A percentile compares a stretch with the other conserved stretches of the same genome.
phyloP scores from a whole-genome alignment of 2,329 filamentous ascomycete genomes.

The Apiospora hydei region DNA sequence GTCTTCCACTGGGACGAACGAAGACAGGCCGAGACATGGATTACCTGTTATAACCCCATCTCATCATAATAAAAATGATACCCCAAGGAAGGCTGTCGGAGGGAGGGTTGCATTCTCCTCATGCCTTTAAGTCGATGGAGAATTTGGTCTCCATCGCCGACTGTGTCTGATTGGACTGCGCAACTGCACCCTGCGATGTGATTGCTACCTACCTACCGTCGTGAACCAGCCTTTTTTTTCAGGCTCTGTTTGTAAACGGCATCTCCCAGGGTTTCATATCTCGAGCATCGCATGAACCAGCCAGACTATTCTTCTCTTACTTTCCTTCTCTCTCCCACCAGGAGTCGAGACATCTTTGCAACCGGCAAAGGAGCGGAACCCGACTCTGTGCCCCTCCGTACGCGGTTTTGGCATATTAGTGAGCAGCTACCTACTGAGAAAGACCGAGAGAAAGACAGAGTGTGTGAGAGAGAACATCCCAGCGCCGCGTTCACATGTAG shows the following conservation, averaged over 20 bases:
- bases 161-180: background rate
- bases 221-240: background rate
- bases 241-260: no score
- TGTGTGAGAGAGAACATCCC: background rate
- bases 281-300: background rate
- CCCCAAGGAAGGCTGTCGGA: slow-evolving; percentile 6
- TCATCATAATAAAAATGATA: background rate
- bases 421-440: background rate
- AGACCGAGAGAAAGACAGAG: background rate
- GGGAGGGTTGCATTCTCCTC: slow-evolving; percentile 1
- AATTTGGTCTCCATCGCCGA: background rate
- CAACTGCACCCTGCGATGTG: slow-evolving; percentile 5
- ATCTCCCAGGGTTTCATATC: slow-evolving; percentile 2
- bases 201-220: slow-evolving; percentile 8
- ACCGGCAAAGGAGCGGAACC: background rate
- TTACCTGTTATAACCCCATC: background rate
- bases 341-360: slow-evolving; percentile 2
- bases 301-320: background rate
- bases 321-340: background rate
- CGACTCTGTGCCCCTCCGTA: background rate
- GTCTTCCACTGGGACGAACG: background rate
- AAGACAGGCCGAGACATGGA: background rate
- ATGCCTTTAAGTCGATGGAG: slow-evolving; percentile 5
- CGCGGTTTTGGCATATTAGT: background rate
- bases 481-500: background rate